phyloP scores from a whole-genome alignment of 139 green algal species.

The Closterium sp. region DNA sequence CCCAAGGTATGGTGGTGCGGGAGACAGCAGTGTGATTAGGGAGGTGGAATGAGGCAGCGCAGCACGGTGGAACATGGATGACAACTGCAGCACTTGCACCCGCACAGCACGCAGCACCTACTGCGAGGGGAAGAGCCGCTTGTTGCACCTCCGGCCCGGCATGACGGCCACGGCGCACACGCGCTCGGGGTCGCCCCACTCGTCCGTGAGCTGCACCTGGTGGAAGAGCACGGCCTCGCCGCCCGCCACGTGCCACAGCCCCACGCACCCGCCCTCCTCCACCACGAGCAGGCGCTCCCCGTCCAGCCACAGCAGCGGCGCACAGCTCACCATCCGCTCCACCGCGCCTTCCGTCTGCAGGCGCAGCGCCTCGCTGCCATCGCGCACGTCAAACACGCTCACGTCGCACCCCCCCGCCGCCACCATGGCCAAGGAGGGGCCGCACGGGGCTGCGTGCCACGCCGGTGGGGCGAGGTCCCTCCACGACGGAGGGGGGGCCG shows the following conservation, averaged over 20 bases:
- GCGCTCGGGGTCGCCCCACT: not conserved
- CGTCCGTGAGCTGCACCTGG: not conserved
- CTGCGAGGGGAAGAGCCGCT: not conserved
- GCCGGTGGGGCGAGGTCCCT: not conserved
- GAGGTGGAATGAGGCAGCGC: no score
- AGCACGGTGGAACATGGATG: no score
- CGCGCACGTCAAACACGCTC: not conserved
- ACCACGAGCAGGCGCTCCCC: not conserved
- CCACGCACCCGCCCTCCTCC: not conserved
- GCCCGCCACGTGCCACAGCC: not conserved
- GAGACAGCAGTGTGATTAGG: no score
- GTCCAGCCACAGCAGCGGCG: not conserved
- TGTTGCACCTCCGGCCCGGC: not conserved
- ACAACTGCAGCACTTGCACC: not conserved
- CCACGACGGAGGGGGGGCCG: not conserved
- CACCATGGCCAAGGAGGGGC: not conserved
- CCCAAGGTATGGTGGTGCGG: no score
- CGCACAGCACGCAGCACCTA: not conserved
- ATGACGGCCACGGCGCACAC: not conserved
- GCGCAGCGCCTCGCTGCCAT: not conserved
- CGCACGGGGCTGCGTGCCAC: not conserved
- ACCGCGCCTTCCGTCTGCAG: not conserved
- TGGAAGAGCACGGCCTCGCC: not conserved
- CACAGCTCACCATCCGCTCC: not conserved
- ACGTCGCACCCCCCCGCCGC: not conserved